phyloP scores from a whole-genome alignment of 805 yeast species.

The Saturnispora dispora region DNA sequence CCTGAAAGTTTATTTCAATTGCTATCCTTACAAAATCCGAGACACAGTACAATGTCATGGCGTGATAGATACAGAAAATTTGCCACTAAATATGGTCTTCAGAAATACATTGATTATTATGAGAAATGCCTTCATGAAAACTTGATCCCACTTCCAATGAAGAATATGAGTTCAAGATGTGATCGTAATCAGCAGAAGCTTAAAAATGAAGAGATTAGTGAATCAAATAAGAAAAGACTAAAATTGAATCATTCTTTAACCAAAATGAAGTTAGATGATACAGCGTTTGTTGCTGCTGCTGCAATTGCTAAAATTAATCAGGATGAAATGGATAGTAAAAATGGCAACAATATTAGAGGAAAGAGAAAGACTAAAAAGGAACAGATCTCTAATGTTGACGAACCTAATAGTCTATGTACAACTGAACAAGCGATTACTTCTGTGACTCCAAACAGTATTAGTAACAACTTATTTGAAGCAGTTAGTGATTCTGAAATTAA shows the following conservation, averaged over 20 bases:
- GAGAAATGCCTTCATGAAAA: slow-evolving; percentile 32
- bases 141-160: slow-evolving; percentile 46
- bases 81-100: slow-evolving; percentile 53
- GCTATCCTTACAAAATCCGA: slow-evolving; percentile 33
- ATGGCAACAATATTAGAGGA: neutral
- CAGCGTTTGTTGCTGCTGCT: neutral
- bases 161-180: slow-evolving; percentile 43
- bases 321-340: neutral
- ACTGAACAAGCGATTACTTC: neutral
- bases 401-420: neutral
- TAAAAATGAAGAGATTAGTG: slow-evolving; percentile 2
- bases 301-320: slow-evolving; percentile 1
- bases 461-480: slow-evolving; percentile 22
- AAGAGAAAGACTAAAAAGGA: neutral
- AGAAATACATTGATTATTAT: slow-evolving; percentile 45
- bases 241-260: slow-evolving; percentile 5
- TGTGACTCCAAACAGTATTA: neutral
- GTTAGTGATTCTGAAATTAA: slow-evolving; percentile 27
- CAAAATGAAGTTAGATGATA: slow-evolving; percentile 2
- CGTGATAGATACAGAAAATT: slow-evolving; percentile 73
- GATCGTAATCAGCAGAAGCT: slow-evolving; percentile 18
- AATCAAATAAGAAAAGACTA: neutral
- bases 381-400: neutral
- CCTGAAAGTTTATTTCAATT: slow-evolving; percentile 34
- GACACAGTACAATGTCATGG: slow-evolving; percentile 67